Evolutionary conservation across 768 basidiomycete genomes (phyloP).

Genomic region (Panus rudis): DNA sequence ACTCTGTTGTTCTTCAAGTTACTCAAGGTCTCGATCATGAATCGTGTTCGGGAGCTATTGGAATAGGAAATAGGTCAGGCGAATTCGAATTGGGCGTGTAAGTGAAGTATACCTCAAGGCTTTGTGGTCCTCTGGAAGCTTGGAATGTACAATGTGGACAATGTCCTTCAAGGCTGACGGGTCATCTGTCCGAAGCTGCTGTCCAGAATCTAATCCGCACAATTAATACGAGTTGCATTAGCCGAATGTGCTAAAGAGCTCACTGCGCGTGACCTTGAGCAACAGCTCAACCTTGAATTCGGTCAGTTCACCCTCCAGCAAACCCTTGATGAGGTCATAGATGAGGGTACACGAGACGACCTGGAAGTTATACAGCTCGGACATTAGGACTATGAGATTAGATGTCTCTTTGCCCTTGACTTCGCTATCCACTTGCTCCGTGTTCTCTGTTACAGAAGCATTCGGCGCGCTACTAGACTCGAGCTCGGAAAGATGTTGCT

Average conservation of each 20-base stretch:
- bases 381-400: slow-evolving; percentile 81
- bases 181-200: slow-evolving; percentile 87
- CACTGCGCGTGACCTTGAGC: slow-evolving; percentile 79
- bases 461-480: slow-evolving; percentile 6
- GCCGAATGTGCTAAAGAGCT: slow-evolving; percentile 18
- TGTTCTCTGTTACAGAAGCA: slow-evolving; percentile 1
- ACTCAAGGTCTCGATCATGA: slow-evolving; percentile 91
- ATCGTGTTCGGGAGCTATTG: slow-evolving; percentile 83
- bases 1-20: slow-evolving; percentile 91
- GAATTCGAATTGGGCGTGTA: background rate
- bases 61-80: slow-evolving; percentile 1
- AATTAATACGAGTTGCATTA: background rate
- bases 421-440: slow-evolving; percentile 20
- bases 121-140: slow-evolving; percentile 46
- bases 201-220: slow-evolving; percentile 66
- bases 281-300: slow-evolving; percentile 85
- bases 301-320: slow-evolving; percentile 56
- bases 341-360: slow-evolving; percentile 84
- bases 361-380: slow-evolving; percentile 95
- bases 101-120: slow-evolving; percentile 42
- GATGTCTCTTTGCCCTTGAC: slow-evolving; percentile 77
- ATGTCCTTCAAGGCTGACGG: slow-evolving; percentile 91
- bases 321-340: slow-evolving; percentile 79
- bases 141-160: slow-evolving; percentile 70
- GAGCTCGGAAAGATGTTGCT: slow-evolving; percentile 40